Evolutionary conservation across 129 eudicot genomes (phyloP).

Genomic region (Chrysanthemum lavandulifolium): DNA sequence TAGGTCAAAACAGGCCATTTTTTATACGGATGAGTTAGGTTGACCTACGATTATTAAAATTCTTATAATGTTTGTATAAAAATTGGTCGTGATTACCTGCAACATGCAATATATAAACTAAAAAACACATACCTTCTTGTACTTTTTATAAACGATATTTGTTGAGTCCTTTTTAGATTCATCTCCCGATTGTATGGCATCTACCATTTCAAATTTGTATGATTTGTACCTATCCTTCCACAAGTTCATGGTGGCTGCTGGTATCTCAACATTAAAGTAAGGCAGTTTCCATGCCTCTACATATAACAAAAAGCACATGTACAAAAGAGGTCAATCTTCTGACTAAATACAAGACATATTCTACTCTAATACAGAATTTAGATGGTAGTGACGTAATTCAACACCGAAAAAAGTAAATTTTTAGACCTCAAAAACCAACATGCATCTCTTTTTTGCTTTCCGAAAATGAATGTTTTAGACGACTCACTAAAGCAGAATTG

Average conservation of each 20-base stretch:
- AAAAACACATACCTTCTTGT: conserved; percentile 47
- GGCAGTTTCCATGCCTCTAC: conserved; percentile 59
- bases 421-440: too few relatives aligned
- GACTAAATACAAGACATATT: background rate
- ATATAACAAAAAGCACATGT: conserved; percentile 6
- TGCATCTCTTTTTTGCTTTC: too few relatives aligned
- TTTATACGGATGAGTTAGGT: too few relatives aligned
- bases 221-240: conserved; percentile 45
- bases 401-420: too few relatives aligned
- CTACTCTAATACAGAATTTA: background rate
- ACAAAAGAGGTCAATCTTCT: background rate
- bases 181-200: conserved; percentile 29
- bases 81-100: background rate
- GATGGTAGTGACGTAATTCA: too few relatives aligned
- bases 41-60: too few relatives aligned
- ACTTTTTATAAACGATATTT: conserved; percentile 42
- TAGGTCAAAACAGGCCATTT: too few relatives aligned
- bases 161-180: conserved; percentile 39
- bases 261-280: conserved; percentile 45
- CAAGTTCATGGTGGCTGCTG: conserved; percentile 22
- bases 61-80: too few relatives aligned
- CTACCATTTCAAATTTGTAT: conserved; percentile 49
- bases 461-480: too few relatives aligned
- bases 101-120: background rate
- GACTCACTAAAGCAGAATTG: too few relatives aligned